phyloP scores from a whole-genome alignment of 805 yeast species.

The Nakazawaea laoshanensis region DNA sequence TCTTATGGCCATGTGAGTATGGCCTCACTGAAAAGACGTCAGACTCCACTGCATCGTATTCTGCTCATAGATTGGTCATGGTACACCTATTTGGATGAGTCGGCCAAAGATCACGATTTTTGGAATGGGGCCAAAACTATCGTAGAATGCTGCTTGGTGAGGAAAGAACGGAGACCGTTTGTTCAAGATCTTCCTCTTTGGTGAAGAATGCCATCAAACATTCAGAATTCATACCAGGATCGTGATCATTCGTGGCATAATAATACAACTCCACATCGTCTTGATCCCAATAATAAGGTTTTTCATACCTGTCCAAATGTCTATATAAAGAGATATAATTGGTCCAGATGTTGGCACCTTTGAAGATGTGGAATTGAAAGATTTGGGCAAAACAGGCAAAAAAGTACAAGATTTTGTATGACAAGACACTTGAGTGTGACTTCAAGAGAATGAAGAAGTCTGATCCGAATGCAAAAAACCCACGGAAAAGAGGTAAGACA shows the following conservation, averaged over 20 bases:
- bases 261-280: too few species aligned
- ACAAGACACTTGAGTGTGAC: background rate
- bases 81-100: conserved; percentile 38
- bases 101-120: conserved; percentile 13
- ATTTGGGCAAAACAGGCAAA: background rate
- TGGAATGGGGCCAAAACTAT: conserved; percentile 41
- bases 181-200: too few species aligned
- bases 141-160: conserved; percentile 40
- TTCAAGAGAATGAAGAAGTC: too few species aligned
- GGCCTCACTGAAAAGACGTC: conserved; percentile 33
- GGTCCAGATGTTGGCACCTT: conserved; percentile 1
- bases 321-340: conserved; percentile 1
- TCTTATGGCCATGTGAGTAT: conserved; percentile 25
- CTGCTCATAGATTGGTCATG: conserved; percentile 93
- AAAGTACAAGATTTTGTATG: conserved; percentile 1
- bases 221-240: too few species aligned
- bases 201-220: too few species aligned
- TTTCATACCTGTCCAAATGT: background rate
- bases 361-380: background rate
- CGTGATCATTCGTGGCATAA: too few species aligned
- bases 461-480: too few species aligned
- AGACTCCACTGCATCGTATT: conserved; percentile 76
- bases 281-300: conserved; percentile 4
- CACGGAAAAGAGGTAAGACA: too few species aligned
- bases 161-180: conserved; percentile 41